Evolutionary conservation across 2,329 filamentous ascomycete genomes (phyloP).

Genomic region (Neonectria magnoliae): DNA sequence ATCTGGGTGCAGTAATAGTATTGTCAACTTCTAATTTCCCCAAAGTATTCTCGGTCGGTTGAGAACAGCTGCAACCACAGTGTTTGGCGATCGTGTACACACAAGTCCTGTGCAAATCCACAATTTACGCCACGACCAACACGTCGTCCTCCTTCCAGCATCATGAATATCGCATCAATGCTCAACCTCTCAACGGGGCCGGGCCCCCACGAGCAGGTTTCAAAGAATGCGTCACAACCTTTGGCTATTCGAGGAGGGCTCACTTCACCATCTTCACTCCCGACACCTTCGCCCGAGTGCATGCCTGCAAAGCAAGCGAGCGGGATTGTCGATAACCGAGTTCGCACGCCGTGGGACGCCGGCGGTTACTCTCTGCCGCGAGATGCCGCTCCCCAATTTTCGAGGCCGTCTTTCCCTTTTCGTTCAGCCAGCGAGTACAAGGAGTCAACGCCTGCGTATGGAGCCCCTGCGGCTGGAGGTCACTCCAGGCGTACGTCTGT

Average conservation of each 20-base stretch:
- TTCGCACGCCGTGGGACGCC: constrained; percentile 62
- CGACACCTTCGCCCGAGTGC: constrained; percentile 49
- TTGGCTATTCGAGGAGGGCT: constrained; percentile 14
- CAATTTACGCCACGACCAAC: background rate
- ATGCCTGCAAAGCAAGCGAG: constrained; percentile 36
- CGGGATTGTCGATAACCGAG: constrained; percentile 35
- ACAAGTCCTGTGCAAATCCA: constrained; percentile 15
- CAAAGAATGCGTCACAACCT: constrained; percentile 22
- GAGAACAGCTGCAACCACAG: constrained; percentile 2
- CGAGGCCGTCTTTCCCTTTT: constrained; percentile 32
- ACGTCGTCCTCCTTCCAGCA: constrained; percentile 21
- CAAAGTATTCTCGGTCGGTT: constrained; percentile 3
- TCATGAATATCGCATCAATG: constrained; percentile 34
- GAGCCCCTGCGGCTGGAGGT: constrained; percentile 24
- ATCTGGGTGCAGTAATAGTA: constrained; percentile 25
- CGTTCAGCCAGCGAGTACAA: constrained; percentile 38
- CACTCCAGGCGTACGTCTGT: constrained; percentile 47
- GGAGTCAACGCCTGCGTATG: constrained; percentile 36
- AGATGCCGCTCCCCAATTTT: constrained; percentile 51
- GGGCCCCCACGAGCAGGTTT: constrained; percentile 18
- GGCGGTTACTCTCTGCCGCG: constrained; percentile 60
- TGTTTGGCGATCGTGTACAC: background rate
- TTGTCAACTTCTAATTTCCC: constrained; percentile 25
- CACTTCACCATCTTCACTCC: constrained; percentile 36
- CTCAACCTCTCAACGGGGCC: constrained; percentile 38